Evolutionary conservation across 2,329 filamentous ascomycete species (phyloP).

Genomic region (Berkeleyomyces basicola): DNA sequence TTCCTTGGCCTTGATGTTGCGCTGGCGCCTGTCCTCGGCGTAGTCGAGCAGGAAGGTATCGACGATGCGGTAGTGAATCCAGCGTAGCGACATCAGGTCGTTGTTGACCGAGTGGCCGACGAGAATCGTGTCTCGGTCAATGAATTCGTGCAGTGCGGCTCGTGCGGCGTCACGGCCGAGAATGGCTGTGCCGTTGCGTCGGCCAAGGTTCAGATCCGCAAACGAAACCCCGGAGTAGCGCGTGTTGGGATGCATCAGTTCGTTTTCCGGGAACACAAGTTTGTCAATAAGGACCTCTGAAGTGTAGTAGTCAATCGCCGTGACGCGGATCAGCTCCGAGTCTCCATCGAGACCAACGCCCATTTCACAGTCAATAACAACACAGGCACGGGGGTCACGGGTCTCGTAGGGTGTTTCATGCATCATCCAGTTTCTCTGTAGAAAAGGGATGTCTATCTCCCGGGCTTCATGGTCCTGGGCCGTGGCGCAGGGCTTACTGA

Average conservation of each 20-base stretch:
- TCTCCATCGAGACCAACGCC: slow-evolving; percentile 29
- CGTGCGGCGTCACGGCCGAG: slow-evolving; percentile 28
- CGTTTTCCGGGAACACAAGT: slow-evolving; percentile 30
- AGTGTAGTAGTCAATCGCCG: slow-evolving; percentile 34
- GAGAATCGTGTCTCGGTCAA: slow-evolving; percentile 31
- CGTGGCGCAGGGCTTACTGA: slow-evolving; percentile 17
- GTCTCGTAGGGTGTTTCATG: slow-evolving; percentile 15
- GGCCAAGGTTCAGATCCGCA: slow-evolving; percentile 23
- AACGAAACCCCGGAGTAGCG: slow-evolving; percentile 31
- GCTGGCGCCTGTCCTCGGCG: slow-evolving; percentile 9
- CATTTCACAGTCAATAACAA: slow-evolving; percentile 41
- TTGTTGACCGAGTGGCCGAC: slow-evolving; percentile 29
- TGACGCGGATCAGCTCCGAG: slow-evolving; percentile 34
- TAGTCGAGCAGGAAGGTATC: slow-evolving; percentile 28
- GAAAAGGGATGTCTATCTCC: slow-evolving; percentile 14
- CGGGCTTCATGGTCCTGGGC: slow-evolving; percentile 17
- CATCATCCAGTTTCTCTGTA: slow-evolving; percentile 19
- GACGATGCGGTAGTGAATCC: slow-evolving; percentile 29
- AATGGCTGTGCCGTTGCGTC: slow-evolving; percentile 21
- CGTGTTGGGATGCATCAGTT: slow-evolving; percentile 33
- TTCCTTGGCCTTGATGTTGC: slow-evolving; percentile 8
- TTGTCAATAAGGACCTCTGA: slow-evolving; percentile 31
- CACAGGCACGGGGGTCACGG: slow-evolving; percentile 15
- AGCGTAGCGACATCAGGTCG: slow-evolving; percentile 30
- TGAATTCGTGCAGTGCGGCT: slow-evolving; percentile 25